Percentiles rank a stretch among this genome's conserved stretches.
Evolutionary conservation across 208 protist species (phyloP).

Genomic region (Acanthamoeba sp.): DNA sequence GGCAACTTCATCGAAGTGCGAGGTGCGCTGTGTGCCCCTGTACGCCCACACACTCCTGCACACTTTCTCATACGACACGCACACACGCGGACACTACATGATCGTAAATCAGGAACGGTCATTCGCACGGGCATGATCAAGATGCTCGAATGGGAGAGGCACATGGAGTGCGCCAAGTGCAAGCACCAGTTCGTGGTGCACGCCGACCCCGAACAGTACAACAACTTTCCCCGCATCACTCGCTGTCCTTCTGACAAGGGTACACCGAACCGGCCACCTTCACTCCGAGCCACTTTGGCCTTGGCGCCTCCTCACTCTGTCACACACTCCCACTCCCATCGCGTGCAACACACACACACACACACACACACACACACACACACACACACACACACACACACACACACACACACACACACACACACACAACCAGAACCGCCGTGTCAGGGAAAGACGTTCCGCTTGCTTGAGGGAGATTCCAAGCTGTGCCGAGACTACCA

Average conservation of each 20-base stretch:
- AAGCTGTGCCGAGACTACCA: conserved; percentile 97
- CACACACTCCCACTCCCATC: too few relatives aligned
- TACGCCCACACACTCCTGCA: too few relatives aligned
- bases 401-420: too few relatives aligned
- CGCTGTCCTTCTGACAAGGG: conserved; percentile 66
- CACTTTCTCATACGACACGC: not conserved
- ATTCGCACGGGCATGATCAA: conserved; percentile 83
- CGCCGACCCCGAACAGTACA: conserved; percentile 82
- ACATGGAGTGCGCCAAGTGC: conserved; percentile 86
- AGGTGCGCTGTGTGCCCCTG: not conserved
- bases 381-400: too few relatives aligned
- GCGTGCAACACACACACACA: too few relatives aligned
- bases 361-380: too few relatives aligned
- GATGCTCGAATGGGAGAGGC: conserved; percentile 83
- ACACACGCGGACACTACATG: too few relatives aligned
- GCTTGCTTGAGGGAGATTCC: conserved; percentile 67
- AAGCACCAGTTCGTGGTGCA: conserved; percentile 73
- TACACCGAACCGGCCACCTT: too few relatives aligned
- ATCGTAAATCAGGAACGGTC: conserved; percentile 83
- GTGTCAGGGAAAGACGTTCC: conserved; percentile 70
- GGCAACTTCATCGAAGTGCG: conserved; percentile 79
- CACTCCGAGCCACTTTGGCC: too few relatives aligned
- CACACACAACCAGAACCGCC: conserved; percentile 69
- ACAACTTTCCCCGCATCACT: conserved; percentile 75
- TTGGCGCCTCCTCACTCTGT: too few relatives aligned